Percentiles rank a stretch among this genome's conserved stretches.
Conservation (phyloP, 345 rosid genomes). For the Camelina sativa region DNA sequence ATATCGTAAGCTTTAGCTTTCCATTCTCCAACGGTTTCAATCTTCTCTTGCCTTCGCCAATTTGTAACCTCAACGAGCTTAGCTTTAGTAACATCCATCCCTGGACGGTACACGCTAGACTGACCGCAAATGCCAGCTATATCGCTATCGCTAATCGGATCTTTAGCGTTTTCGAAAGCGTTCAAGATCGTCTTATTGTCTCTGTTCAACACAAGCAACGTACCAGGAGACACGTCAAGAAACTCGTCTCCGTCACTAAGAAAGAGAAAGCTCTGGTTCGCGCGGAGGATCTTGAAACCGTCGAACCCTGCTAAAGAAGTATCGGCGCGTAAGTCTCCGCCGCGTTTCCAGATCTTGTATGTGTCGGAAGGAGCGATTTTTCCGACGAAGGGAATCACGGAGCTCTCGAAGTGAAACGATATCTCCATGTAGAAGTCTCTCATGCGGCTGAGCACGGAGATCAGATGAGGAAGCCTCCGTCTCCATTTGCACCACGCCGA, state of each 20-base stretch:
- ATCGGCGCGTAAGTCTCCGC: constrained; percentile 88
- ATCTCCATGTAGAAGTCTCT: constrained; percentile 97
- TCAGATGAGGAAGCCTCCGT: constrained; percentile 76
- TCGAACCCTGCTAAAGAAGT: constrained; percentile 87
- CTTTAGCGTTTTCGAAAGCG: constrained; percentile 79
- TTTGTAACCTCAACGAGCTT: constrained; percentile 72
- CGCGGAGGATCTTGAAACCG: constrained; percentile 81
- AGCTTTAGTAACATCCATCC: constrained; percentile 95
- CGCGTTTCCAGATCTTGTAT: constrained; percentile 93
- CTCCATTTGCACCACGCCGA: constrained; percentile 93
- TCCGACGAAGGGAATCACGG: constrained; percentile 88
- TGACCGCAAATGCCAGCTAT: constrained; percentile 65
- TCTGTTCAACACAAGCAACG: constrained; percentile 76
- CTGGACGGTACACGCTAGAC: constrained; percentile 81
- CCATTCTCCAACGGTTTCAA: constrained; percentile 79
- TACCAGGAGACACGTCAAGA: constrained; percentile 63
- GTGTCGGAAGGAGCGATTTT: constrained; percentile 96
- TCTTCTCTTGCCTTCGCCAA: constrained; percentile 85
- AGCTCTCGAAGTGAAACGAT: constrained; percentile 87
- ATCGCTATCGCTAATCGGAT: constrained; percentile 69
- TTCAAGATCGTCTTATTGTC: constrained; percentile 68
- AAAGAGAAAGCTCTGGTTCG: constrained; percentile 87
- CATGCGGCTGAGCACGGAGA: constrained; percentile 76
- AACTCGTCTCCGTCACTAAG: constrained; percentile 74
- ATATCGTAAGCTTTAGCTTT: constrained; percentile 79